Evolutionary conservation across 306 rosid species (phyloP), one percentile per base, ranked within the genome.

Genomic region (Glycine tomentella): DNA sequence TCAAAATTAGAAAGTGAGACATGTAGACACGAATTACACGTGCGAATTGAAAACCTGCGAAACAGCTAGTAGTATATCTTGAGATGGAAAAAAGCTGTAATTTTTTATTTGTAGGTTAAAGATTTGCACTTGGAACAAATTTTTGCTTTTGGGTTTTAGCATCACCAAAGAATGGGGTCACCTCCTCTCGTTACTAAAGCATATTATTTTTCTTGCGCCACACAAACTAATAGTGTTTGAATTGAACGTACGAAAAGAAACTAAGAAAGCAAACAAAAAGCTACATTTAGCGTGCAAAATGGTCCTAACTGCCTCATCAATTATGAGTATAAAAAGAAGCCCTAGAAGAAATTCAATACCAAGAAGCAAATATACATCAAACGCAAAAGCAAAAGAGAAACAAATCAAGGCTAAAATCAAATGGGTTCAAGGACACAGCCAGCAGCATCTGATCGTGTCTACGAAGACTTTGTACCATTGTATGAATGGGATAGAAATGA

Each of bases 381-480:
- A 38, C 8, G 65, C 63, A 53, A 3, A 79, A 69, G 44, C 38
- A 69, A 70, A 38, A 80, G 78, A 12, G 31, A 25, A 33, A 69
- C 2, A 76, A 53, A 51, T 12, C 3, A 48, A 52, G 67, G 44
- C 13, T 3, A 0, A 34, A 57, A 38, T 38, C 6, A 38, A 50
- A 82, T 77, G 87, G 80, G 31, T 44, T 40, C 83, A 72, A 72
- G 3, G 63, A 13, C 69, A 69, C 76, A 77, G 17, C 4, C 68
- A 62, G 59, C 68, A 62, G 59, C 73, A 45, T 66, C 75, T 51
- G 44, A 75, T 82, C 85, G 75, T 20, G 79, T 63, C 51, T 87
- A 76, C 64, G 88, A 87, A 85, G 88, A 90, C 33, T 77, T 85
- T 77, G 89, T 82, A 57, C 97, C 94, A 45, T 38, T 20, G 3